Base-by-base conservation (phyloP, 371 early-diverging fungal genomes). In the Apophysomyces trapeziformis region DNA sequence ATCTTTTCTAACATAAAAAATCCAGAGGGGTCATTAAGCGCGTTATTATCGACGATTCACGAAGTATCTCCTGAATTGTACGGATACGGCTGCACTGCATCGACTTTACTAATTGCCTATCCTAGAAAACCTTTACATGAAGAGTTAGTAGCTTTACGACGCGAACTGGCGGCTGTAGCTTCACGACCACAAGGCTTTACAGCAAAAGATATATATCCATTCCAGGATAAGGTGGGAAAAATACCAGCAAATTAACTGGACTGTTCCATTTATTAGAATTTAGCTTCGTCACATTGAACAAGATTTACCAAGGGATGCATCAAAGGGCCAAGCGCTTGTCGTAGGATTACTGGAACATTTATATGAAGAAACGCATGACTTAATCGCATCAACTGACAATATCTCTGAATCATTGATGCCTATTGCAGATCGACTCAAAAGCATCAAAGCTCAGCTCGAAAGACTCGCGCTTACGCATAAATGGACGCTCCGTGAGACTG, bases 401-500 rank as follows among this genome's bases (percentile, higher is more conserved):
- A 78, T 89, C 5, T 88, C 93, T 7, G 84, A 86, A 38, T 80
- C 85, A 9, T 68, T 95, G 58, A 78, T 83, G 46, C 90, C 89
- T 14, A 79, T 93, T 41, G 93, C 90, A 64, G 90, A 92, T 57
- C 82, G 89, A 32, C 76, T 96, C 37, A 86, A 90, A 59, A 83
- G 83, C 57, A 90, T 94, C 77, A 91, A 90, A 62, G 66, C 68
- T n/a, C 87, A 88, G 60, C 77, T 96, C 9, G 93, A 93, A 54
- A 82, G 87, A 37, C 73, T 94, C 54, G 77, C 89, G 47, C 74
- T 90, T 63, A 92, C 93, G 7, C 88, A 89, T 75, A 90, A 90
- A 61, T 95, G 95, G 95, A 90, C 91, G 0, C 70, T 92, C 64
- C 85, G 92, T 39, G 92, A 93, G 69, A 90, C 92, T 7, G 94